Base-by-base conservation (phyloP, 345 rosid species). In the Alliaria petiolata region DNA sequence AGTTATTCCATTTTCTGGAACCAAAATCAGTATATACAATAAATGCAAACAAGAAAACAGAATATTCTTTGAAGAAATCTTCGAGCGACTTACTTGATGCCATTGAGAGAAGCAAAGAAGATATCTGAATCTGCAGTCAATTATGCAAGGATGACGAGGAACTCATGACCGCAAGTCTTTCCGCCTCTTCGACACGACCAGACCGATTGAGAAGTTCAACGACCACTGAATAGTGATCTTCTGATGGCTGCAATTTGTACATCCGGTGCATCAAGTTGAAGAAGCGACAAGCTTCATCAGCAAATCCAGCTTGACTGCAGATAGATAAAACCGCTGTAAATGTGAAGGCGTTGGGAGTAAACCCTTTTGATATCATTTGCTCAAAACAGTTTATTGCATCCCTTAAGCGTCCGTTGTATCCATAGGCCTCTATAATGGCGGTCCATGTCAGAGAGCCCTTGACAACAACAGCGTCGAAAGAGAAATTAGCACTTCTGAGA, bases 361-460 rank as follows among this genome's bases (percentile, higher is more conserved):
- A 89, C 59, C 93, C 91, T 38, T 71, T 25, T 19, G 83, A 63
- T 56, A 71, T 66, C 98, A 93, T 93, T 75, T 74, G 52, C 50
- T 85, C 68, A 76, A 87, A 93, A 62, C 78, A 81, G 47, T 66
- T 65, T 40, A 90, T 51, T 74, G 90, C 96, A 25, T 86, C 92
- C 49, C 22, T 34, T 46, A 66, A 76, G 53, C 63, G 76, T 56
- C 70, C 81, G 57, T 76, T 85, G 63, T 50, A 62, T 51, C 90
- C 90, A 56, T 80, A 77, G 9, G 90, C 86, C 42, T 90, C 93
- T 70, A 93, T 78, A 61, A 89, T 83, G 70, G 97, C 89, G 54
- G 97, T 89, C 96, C 98, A 87, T 31, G 86, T 78, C 80, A 85
- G 40, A 22, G 89, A 78, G 49, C 98, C 98, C 84, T 90, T 93